Evolutionary conservation across 495 filamentous ascomycete species (phyloP), one percentile per base, ranked within the genome.

Genomic region (Trichodelitschia bisporula): DNA sequence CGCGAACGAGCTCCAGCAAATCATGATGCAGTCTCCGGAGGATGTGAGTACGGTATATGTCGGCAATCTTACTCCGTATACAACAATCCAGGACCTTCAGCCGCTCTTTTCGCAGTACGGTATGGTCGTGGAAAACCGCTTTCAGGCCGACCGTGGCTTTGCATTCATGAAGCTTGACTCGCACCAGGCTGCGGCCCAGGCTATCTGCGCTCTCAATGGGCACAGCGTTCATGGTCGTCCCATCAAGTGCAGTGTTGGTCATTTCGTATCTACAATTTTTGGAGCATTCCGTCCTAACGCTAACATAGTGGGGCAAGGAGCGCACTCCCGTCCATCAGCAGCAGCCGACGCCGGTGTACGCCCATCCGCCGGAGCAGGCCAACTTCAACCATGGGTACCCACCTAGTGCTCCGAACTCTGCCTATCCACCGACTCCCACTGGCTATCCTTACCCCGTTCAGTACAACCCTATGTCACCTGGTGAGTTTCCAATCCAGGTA

Each of bases 41-140:
- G 95, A 89, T 89, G 89, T 95, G 60, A 95, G 89, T 3, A 99
- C 86, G 19, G 86, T 78, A 59, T 99, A 99, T 42, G 86, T 99
- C 26, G 86, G 86, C 25, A 99, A 99, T 46, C 53, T 99, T 34
- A 99, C 86, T 3, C 89, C 86, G 1, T 99, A 99, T 58, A 99
- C 86, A 2, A 80, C 83, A 14, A 83, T 91, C 48, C 79, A 77
- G 41, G 86, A 99, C 42, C 62, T 99, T 8, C 74, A 95, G 12
- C 86, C 86, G 2, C 61, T 99, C 26, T 99, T 99, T 61, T 78
- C 89, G 50, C 93, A 93, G 57, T 99, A 93, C 39, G 86, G 86
- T 25, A 95, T 79, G 46, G 86, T 99, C 29, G 69, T 86, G 16
- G 86, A 99, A 53, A 92, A 83, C 32, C 77, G 86, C 32, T 86